phyloP scores from a whole-genome alignment of 495 filamentous ascomycete genomes.

The Apiosordaria backusii region DNA sequence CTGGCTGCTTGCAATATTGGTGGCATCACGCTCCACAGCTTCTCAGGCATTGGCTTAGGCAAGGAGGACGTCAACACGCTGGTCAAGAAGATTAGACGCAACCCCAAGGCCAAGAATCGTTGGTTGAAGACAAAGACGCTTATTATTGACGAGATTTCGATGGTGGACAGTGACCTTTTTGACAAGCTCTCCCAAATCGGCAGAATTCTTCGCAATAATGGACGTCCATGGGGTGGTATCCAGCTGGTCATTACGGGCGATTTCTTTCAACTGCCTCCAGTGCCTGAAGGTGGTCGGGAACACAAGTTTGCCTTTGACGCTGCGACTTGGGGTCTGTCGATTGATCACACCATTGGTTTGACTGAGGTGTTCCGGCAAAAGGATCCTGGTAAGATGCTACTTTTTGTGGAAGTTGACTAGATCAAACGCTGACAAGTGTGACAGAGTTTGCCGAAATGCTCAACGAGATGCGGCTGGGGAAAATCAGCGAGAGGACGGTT shows the following conservation, averaged over 20 bases:
- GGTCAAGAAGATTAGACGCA: constrained; percentile 87
- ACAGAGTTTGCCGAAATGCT: constrained; percentile 86
- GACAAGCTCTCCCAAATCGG: constrained; percentile 93
- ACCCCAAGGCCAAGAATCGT: constrained; percentile 78
- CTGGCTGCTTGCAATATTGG: constrained; percentile 96
- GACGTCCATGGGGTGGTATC: constrained; percentile 90
- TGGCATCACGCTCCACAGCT: constrained; percentile 93
- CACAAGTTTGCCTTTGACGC: constrained; percentile 92
- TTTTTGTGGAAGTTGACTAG: neutral
- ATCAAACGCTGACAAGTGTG: constrained; percentile 17
- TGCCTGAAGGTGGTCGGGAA: constrained; percentile 63
- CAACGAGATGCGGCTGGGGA: constrained; percentile 94
- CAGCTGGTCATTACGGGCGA: constrained; percentile 95
- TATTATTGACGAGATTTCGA: constrained; percentile 93
- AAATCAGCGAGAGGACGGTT: constrained; percentile 65
- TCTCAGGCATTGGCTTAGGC: constrained; percentile 89
- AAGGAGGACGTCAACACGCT: constrained; percentile 81
- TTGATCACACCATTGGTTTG: constrained; percentile 92
- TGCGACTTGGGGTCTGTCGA: constrained; percentile 82
- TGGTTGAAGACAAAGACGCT: constrained; percentile 87
- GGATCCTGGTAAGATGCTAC: constrained; percentile 62
- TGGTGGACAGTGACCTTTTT: constrained; percentile 96
- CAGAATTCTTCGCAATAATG: constrained; percentile 76
- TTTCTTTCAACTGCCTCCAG: constrained; percentile 95
- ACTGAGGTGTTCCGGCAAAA: constrained; percentile 95